These are phyloP conservation scores for Parachaetomium inaequale DNA, from an alignment of 495 filamentous ascomycete genomes.

Conservation along the genomic window DNA sequence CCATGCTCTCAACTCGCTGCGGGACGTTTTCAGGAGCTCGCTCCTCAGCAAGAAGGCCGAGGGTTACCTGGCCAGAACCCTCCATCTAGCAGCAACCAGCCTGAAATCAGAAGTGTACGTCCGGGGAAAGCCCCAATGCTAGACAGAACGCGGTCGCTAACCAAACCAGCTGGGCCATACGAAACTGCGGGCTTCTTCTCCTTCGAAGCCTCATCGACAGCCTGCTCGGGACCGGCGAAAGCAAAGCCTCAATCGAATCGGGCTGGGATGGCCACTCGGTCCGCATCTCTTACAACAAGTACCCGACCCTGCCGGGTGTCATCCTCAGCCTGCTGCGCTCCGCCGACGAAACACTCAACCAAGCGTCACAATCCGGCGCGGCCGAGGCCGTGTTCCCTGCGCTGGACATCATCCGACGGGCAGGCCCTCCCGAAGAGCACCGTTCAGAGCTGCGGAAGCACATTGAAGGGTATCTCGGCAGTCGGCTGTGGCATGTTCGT, in stretches of 20 bases:
- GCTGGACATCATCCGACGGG: conserved; percentile 72
- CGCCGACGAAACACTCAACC: conserved; percentile 37
- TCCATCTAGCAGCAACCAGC: conserved; percentile 70
- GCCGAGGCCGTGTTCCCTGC: conserved; percentile 83
- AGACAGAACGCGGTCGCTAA: conserved; percentile 25
- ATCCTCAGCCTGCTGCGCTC: conserved; percentile 61
- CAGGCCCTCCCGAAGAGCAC: conserved; percentile 50
- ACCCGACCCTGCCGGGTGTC: conserved; percentile 64
- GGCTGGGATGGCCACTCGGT: conserved; percentile 50
- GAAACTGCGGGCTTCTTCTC: conserved; percentile 88
- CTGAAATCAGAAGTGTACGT: conserved; percentile 64
- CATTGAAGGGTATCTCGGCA: conserved; percentile 60
- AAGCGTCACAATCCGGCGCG: conserved; percentile 34
- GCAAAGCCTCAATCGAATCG: conserved; percentile 46
- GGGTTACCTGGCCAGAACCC: conserved; percentile 61
- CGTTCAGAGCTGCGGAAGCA: conserved; percentile 44
- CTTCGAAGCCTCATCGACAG: conserved; percentile 77
- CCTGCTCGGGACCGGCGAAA: conserved; percentile 64
- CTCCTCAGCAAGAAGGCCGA: conserved; percentile 62
- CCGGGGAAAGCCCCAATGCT: background rate
- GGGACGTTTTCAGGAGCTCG: conserved; percentile 79
- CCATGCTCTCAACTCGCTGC: conserved; percentile 87
- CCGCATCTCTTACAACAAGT: conserved; percentile 64
- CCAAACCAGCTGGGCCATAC: conserved; percentile 72
- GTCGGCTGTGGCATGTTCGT: conserved; percentile 78